These are phyloP conservation scores for Claviceps sp. DNA, from an alignment of 2,329 filamentous ascomycete genomes.

Conservation along the genomic window DNA sequence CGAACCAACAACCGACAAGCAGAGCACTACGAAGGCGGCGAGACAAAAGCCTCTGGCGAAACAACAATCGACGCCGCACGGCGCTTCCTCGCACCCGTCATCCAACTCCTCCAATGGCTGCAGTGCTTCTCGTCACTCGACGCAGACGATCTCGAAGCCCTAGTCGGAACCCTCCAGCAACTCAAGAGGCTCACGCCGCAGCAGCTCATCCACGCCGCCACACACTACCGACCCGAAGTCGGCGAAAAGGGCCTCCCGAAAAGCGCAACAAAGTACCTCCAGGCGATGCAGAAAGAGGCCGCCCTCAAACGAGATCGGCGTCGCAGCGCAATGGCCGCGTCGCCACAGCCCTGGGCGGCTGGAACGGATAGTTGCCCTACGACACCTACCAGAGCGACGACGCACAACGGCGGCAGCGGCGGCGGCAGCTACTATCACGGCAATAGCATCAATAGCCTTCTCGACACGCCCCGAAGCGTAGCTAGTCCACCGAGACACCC, in stretches of 20 bases:
- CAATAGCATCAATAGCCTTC: conserved; percentile 17
- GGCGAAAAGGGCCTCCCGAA: conserved; percentile 87
- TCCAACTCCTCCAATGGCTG: conserved; percentile 92
- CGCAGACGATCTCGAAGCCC: conserved; percentile 70
- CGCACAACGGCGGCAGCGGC: conserved; percentile 19
- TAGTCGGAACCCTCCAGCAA: conserved; percentile 81
- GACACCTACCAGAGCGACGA: conserved; percentile 27
- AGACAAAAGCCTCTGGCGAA: conserved; percentile 73
- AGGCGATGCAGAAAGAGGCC: conserved; percentile 64
- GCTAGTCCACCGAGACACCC: conserved; percentile 22
- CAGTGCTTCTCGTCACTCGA: conserved; percentile 93
- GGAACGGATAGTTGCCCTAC: conserved; percentile 25
- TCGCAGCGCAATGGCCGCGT: conserved; percentile 29
- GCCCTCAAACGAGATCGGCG: conserved; percentile 43
- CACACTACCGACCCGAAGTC: conserved; percentile 87
- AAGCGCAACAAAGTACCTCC: conserved; percentile 74
- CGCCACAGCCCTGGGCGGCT: conserved; percentile 24
- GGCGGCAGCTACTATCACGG: background rate
- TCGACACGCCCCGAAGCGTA: conserved; percentile 27
- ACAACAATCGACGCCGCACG: conserved; percentile 73
- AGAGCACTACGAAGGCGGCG: conserved; percentile 89
- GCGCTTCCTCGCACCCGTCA: conserved; percentile 74
- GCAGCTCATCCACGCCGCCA: conserved; percentile 82
- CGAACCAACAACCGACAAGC: conserved; percentile 83
- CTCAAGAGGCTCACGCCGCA: conserved; percentile 72